Base-by-base conservation (phyloP, 2,329 filamentous ascomycete species). In the Pseudogymnoascus sp. region DNA sequence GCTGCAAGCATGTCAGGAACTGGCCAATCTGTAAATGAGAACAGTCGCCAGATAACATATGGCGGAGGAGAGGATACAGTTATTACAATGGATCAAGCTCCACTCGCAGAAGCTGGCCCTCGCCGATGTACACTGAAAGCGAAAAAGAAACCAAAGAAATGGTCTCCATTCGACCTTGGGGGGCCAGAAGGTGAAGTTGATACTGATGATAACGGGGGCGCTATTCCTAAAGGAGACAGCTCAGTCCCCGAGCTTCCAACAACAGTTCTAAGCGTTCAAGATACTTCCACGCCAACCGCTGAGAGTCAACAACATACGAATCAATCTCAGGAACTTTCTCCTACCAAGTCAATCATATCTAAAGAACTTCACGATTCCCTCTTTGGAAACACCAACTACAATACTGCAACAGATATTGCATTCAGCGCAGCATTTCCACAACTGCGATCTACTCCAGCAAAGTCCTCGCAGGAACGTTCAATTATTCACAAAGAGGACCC, bases 401-500 rank as follows among this genome's bases (percentile, higher is more conserved):
- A 13, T 13, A 13, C 47, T 1, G 26, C 29, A 17, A 21, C 47
- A 33, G 47, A 54, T 54, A 54, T 54, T 54, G 47, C 29, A 54
- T 54, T 54, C 35, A 54, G 35, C 47, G 29, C 47, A 54, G 47
- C 29, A 54, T 54, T 54, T 33, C 47, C 47, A 33, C 47, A 54
- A 8, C 29, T 54, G 29, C 47, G 13, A n/a, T 21, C 15, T 21
- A 54, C 47, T 33, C 47, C 47, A 7, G 15, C n/a, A 11, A 54
- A 54, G 2, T 54, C 47, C 47, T n/a, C 29, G 24, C 15, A 7
- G n/a, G 47, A 54, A 33, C 47, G 47, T 26, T 58, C 60, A 35
- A 58, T 61, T 37, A 58, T 61, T 21, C 60, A 61, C 44, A 35
- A 58, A n/a, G 60, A 61, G 21, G 60, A 61, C 31, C 33, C 60